Conservation (phyloP, 495 filamentous ascomycete species). For the Penicillium egyptiacum region DNA sequence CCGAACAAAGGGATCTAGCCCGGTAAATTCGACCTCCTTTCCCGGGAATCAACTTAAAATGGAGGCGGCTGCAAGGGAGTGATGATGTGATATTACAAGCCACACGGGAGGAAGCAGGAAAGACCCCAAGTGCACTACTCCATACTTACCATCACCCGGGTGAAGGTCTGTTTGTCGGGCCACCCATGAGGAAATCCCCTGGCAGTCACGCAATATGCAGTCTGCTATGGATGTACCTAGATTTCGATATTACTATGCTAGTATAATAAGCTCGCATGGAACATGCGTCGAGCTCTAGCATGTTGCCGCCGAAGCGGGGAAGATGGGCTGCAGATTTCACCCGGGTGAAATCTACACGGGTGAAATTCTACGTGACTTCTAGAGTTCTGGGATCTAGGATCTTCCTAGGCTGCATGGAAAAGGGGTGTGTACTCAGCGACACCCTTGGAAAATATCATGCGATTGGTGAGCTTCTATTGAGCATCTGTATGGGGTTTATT, state of each 20-base stretch:
- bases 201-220: too few species aligned
- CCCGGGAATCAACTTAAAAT: background rate
- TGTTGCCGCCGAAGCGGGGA: background rate
- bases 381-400: conserved; percentile 6
- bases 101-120: background rate
- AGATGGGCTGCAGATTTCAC: conserved; percentile 7
- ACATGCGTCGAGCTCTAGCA: background rate
- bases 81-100: conserved; percentile 9
- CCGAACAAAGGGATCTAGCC: background rate
- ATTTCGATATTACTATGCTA: too few species aligned
- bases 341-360: conserved; percentile 11
- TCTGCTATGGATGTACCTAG: too few species aligned
- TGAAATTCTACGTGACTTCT: conserved; percentile 8
- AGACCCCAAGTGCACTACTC: too few species aligned
- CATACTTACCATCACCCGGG: background rate
- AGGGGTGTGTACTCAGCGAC: background rate
- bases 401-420: background rate
- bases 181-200: too few species aligned
- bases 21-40: background rate
- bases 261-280: conserved; percentile 1
- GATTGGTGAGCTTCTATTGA: background rate
- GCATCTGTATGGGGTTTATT: background rate
- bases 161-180: too few species aligned
- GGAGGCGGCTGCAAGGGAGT: background rate
- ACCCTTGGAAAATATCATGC: background rate